Conservation (phyloP, 2,329 filamentous ascomycete species). For the Scedosporium minutisporum region DNA sequence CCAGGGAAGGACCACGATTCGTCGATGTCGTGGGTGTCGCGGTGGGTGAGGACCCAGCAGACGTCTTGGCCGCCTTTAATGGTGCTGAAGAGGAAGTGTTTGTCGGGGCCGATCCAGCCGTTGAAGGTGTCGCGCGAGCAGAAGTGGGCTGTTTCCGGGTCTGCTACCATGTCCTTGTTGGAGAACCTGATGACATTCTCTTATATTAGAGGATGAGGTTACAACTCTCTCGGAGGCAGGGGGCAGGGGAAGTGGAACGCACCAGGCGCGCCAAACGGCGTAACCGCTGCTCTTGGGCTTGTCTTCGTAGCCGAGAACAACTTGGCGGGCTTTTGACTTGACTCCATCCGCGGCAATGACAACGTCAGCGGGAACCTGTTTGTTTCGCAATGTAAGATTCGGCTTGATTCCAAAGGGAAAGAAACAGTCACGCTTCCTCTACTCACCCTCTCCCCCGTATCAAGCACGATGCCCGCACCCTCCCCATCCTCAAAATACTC, state of each 20-base stretch:
- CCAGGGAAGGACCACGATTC: constrained; percentile 46
- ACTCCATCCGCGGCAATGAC: constrained; percentile 48
- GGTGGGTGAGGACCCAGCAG: constrained; percentile 49
- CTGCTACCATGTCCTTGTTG: constrained; percentile 40
- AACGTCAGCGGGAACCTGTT: constrained; percentile 34
- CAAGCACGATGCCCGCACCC: constrained; percentile 40
- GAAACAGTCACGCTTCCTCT: no score
- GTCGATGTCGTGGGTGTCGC: constrained; percentile 42
- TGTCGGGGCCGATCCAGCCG: constrained; percentile 47
- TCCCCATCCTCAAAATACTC: constrained; percentile 45
- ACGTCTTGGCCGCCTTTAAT: constrained; percentile 46
- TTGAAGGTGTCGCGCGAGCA: constrained; percentile 49
- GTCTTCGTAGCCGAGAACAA: constrained; percentile 41
- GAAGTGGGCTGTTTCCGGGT: constrained; percentile 42
- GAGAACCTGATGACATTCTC: constrained; percentile 21
- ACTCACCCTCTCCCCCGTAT: constrained; percentile 32
- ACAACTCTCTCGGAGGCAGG: not conserved
- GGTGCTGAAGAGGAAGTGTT: constrained; percentile 47
- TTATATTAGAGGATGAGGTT: not conserved
- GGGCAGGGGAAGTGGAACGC: constrained; percentile 12
- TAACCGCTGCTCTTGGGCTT: constrained; percentile 42
- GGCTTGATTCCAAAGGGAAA: no score
- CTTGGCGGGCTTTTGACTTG: constrained; percentile 38
- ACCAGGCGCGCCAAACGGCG: constrained; percentile 44
- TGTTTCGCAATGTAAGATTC: not conserved